Evolutionary conservation across 805 yeast species (phyloP).

Genomic region (Candida sphagnicola): DNA sequence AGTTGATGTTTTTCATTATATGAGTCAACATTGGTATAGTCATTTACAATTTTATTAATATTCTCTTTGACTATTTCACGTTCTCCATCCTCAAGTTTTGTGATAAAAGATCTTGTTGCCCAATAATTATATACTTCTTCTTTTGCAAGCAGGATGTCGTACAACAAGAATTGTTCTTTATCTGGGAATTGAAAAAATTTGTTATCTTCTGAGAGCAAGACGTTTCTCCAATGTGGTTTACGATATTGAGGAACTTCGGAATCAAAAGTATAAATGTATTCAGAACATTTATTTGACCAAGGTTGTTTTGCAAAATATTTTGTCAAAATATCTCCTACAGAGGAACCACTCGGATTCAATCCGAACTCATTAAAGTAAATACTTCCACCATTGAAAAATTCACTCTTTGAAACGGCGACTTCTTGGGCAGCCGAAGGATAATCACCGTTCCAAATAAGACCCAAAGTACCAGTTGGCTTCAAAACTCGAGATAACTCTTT

Average conservation of each 20-base stretch:
- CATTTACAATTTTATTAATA: constrained; percentile 25
- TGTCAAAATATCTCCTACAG: constrained; percentile 9
- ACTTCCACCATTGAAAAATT: constrained; percentile 6
- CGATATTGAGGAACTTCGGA: constrained; percentile 55
- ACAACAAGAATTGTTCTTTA: constrained; percentile 28
- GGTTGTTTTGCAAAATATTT: constrained; percentile 16
- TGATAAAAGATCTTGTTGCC: constrained; percentile 54
- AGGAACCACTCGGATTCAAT: constrained; percentile 1
- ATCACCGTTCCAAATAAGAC: constrained; percentile 60
- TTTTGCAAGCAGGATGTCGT: constrained; percentile 24
- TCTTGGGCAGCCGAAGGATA: constrained; percentile 12
- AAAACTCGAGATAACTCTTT: constrained; percentile 50
- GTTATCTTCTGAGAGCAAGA: constrained; percentile 23
- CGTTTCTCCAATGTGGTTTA: constrained; percentile 42
- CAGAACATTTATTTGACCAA: constrained; percentile 37
- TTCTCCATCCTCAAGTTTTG: constrained; percentile 37
- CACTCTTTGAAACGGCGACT: not conserved
- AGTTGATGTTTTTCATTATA: constrained; percentile 12
- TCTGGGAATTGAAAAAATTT: constrained; percentile 29
- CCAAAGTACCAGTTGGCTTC: constrained; percentile 45
- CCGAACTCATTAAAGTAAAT: constrained; percentile 6
- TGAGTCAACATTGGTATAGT: constrained; percentile 11
- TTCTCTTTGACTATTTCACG: constrained; percentile 24
- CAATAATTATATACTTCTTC: constrained; percentile 45
- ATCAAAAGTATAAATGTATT: constrained; percentile 34